Base-by-base conservation (phyloP, 2,329 filamentous ascomycete genomes). In the Penicillium hordei region DNA sequence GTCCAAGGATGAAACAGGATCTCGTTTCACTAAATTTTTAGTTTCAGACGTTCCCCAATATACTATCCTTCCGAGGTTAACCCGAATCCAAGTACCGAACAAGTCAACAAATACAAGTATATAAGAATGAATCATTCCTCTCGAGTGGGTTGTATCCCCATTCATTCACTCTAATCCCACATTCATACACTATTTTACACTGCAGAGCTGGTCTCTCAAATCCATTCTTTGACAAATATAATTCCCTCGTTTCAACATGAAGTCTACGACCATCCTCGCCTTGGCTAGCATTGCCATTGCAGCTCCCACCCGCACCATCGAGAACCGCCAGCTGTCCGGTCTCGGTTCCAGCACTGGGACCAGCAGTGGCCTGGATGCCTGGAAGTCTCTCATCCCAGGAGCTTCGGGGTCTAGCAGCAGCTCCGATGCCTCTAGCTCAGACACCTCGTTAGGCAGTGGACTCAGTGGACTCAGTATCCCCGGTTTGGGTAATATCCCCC, bases 251-350 rank as follows among this genome's bases (percentile, higher is more conserved):
- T 42, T 36, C 33, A 54, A 17, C 7, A 71, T 71, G 69, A 70
- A 70, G 57, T 51, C 62, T 17, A 53, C 64, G 33, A 39, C 66
- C 9, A 38, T 61, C 23, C 58, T 70, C n/a, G 52, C 59, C 23
- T 55, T 71, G 12, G 40, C 68, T 15, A 62, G 62, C 33, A 57
- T 62, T 17, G 64, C 61, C 46, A 60, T 71, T 1, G 61, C 59
- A 10, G 68, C 65, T 4, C 68, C 68, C 9, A 69, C 69, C 25
- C 55, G 29, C 13, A 70, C 68, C 34, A 49, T 70, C 17, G 60
- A 68, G 42, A 59, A 48, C 6, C 68, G 68, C n/a, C 58, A 67
- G 8, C 52, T 67, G 25, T 55, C 43, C 23, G 48, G 52, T 27
- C 34, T 63, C 2, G 58, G 55, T 8, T 45, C 59, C 2, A 49